Evolutionary conservation across 1,139 yeast genomes (phyloP).

Genomic region (Saccharomyces hybrid): DNA sequence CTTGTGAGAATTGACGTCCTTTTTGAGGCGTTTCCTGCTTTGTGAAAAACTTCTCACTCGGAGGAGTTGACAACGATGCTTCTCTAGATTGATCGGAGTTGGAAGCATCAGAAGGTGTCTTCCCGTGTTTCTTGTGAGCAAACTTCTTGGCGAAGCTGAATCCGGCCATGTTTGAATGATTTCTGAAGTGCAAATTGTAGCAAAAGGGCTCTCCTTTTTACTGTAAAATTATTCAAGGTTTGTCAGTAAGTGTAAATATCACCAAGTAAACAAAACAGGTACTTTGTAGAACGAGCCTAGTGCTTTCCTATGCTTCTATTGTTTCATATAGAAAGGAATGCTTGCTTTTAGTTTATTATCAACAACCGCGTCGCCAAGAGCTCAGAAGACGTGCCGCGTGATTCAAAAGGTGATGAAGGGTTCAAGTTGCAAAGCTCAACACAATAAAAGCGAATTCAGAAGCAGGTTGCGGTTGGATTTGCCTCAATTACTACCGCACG

Average conservation of each 20-base stretch:
- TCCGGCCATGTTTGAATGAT: not conserved
- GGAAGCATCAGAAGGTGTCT: not conserved
- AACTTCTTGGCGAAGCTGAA: conserved; percentile 1
- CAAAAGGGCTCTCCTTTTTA: not conserved
- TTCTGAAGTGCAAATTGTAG: not conserved
- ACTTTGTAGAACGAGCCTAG: not conserved
- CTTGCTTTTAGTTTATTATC: not conserved
- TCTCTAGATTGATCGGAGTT: conserved; percentile 2
- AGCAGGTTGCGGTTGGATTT: not conserved
- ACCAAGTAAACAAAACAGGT: not conserved
- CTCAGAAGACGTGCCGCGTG: conserved; percentile 1
- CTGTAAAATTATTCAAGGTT: not conserved
- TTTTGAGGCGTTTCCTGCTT: not conserved
- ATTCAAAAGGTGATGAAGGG: conserved; percentile 1
- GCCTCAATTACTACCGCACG: not conserved
- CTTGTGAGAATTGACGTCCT: conserved; percentile 1
- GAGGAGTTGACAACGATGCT: conserved; percentile 1
- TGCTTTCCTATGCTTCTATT: not conserved
- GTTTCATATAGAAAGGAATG: not conserved
- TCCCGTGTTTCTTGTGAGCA: not conserved
- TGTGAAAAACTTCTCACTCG: not conserved
- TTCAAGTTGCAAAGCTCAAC: not conserved
- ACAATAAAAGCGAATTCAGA: not conserved
- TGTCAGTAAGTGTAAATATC: not conserved
- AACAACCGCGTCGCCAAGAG: conserved; percentile 1